Conservation (phyloP, 495 filamentous ascomycete genomes). For the Podospora pseudocomata region DNA sequence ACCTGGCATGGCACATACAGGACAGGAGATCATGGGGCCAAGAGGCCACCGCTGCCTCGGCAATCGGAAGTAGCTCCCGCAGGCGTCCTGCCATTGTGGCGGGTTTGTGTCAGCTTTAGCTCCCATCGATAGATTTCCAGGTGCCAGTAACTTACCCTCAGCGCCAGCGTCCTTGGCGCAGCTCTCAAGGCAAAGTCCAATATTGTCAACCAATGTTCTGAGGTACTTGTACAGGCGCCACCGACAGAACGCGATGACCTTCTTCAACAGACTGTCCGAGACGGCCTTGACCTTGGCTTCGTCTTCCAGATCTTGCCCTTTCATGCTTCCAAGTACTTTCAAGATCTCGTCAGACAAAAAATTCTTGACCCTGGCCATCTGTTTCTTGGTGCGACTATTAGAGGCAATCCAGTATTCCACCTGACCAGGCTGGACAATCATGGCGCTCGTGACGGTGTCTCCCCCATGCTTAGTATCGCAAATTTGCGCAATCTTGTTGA, state of each 20-base stretch:
- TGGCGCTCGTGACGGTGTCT: constrained; percentile 24
- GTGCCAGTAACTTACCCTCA: neutral
- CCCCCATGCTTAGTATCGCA: constrained; percentile 22
- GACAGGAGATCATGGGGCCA: too few relatives aligned
- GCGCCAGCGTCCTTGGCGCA: neutral
- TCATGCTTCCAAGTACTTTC: neutral
- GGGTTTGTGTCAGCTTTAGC: too few relatives aligned
- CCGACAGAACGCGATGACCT: neutral
- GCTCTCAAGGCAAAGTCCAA: neutral
- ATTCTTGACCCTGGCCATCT: neutral
- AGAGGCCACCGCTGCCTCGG: too few relatives aligned
- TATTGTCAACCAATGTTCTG: neutral
- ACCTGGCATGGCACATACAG: neutral
- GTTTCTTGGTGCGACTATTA: constrained; percentile 13
- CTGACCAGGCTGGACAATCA: constrained; percentile 16
- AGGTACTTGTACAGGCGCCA: neutral
- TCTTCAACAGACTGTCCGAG: neutral
- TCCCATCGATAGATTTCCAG: too few relatives aligned
- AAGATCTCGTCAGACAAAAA: constrained; percentile 10
- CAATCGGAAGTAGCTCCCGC: too few relatives aligned
- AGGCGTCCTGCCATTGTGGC: too few relatives aligned
- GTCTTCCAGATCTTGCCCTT: neutral
- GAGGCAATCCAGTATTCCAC: constrained; percentile 25
- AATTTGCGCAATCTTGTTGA: constrained; percentile 32
- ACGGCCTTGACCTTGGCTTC: neutral